Evolutionary conservation across 345 rosid species (phyloP), one percentile per base, ranked within the genome.

Genomic region (Pugionium dolabratum): DNA sequence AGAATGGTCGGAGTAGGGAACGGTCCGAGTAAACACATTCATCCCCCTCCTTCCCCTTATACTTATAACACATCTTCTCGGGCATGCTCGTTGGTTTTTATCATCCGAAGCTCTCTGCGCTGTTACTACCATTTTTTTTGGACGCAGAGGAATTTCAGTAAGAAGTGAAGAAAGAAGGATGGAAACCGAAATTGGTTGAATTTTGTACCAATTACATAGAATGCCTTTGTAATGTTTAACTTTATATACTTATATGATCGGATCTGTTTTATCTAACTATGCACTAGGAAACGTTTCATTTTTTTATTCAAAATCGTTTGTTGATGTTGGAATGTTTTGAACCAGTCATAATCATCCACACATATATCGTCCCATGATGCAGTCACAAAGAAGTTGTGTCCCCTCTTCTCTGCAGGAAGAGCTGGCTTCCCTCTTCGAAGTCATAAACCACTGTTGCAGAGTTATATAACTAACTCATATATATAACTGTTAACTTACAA

Each of bases 1-100:
- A 75, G 71, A 79, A 75, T 55, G 79, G 87, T 32, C 54, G 88
- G 36, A 36, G 6, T 36, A 36, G 40, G 74, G 84, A 81, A 5
- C 87, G 99, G 78, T 76, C 99, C 40, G 99, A 94, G 67, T 88
- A 72, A 83, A 62, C 26, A 59, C 50, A 4, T 58, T 58, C 42
- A 43, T 61, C 39, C 31, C 34, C 34, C 34, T 18, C 49, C 11
- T 29, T 42, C 4, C 56, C 58, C 9, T 50, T 6, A 65, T 56
- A 64, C 54, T 44, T 66, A 44, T 66, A 72, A 66, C 61, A 71
- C 40, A 66, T 66, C 66, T 9, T 72, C 41, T 45, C 31, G 72
- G 76, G 76, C 61, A 53, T 73, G 76, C 72, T 73, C 67, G 76
- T 66, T 73, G 64, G 76, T 53, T 73, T 66, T 73, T 59, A 66